These are phyloP conservation scores for Avicennia marina DNA, from an alignment of 257 asterid species.

Conservation along the genomic window DNA sequence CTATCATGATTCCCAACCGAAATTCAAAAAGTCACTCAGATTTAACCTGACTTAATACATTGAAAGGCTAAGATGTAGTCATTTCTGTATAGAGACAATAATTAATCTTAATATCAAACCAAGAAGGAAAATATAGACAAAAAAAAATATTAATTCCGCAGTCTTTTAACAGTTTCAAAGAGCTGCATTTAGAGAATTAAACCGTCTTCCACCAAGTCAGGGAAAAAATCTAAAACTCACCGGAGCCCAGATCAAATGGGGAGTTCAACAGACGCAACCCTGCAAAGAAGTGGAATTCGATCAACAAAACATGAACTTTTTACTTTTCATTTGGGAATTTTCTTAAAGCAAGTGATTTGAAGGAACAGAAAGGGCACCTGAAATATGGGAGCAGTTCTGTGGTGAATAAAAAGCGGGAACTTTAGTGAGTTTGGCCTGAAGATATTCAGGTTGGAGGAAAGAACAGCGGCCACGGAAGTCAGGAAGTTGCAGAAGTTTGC, in stretches of 20 bases:
- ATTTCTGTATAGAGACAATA: no score
- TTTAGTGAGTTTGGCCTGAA: slow-evolving; percentile 3
- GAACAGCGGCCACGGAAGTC: slow-evolving; percentile 26
- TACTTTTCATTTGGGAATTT: no score
- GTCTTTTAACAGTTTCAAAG: background rate
- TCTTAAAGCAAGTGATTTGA: background rate
- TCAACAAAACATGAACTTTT: slow-evolving; percentile 4
- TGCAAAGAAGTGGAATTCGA: slow-evolving; percentile 16
- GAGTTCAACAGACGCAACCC: slow-evolving; percentile 21
- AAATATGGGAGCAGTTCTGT: slow-evolving; percentile 15
- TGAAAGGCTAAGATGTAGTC: background rate
- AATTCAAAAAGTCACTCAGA: slow-evolving; percentile 1
- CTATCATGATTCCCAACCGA: slow-evolving; percentile 7
- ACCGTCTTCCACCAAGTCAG: background rate
- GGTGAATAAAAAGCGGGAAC: slow-evolving; percentile 24
- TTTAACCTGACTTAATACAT: slow-evolving; percentile 9
- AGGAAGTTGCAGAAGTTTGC: slow-evolving; percentile 34
- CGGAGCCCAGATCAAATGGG: slow-evolving; percentile 18
- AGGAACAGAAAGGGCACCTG: slow-evolving; percentile 24
- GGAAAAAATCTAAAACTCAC: slow-evolving; percentile 19
- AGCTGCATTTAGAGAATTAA: background rate
- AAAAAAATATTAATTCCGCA: background rate
- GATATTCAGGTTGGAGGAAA: slow-evolving; percentile 11
- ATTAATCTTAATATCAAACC: no score
- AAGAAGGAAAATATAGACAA: background rate